Percentiles rank a stretch among this genome's conserved stretches.
Conservation (phyloP, 2,329 filamentous ascomycete genomes). For the Penicillium capsulatum region DNA sequence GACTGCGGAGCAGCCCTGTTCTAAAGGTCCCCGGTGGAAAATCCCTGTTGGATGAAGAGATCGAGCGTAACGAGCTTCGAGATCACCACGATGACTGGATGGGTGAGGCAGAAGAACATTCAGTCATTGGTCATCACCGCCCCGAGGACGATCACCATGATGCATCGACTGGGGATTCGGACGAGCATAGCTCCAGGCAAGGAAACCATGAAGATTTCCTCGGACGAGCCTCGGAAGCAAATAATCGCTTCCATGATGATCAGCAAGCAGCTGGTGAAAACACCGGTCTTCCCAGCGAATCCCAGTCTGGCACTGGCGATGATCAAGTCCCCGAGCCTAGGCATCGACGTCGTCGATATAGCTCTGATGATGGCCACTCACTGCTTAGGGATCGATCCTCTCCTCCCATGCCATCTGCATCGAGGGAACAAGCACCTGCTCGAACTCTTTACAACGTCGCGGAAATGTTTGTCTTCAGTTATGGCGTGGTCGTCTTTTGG, state of each 20-base stretch:
- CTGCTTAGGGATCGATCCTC: constrained; percentile 19
- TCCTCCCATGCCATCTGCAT: constrained; percentile 45
- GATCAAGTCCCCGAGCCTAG: constrained; percentile 11
- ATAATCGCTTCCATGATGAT: constrained; percentile 5
- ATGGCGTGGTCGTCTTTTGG: constrained; percentile 98
- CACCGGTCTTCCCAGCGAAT: not conserved
- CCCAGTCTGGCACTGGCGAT: constrained; percentile 4
- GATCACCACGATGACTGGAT: constrained; percentile 92
- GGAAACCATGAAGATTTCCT: constrained; percentile 14
- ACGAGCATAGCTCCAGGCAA: constrained; percentile 6
- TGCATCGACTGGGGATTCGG: constrained; percentile 11
- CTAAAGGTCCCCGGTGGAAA: constrained; percentile 91
- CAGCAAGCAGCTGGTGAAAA: constrained; percentile 1
- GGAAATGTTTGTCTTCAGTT: constrained; percentile 96
- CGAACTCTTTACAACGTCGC: constrained; percentile 66
- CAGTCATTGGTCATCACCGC: constrained; percentile 35
- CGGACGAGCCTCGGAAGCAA: constrained; percentile 14
- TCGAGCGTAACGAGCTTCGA: constrained; percentile 83
- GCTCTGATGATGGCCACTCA: constrained; percentile 22
- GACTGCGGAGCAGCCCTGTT: constrained; percentile 83
- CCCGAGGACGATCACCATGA: constrained; percentile 28
- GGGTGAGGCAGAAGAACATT: constrained; percentile 56
- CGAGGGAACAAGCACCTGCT: constrained; percentile 49
- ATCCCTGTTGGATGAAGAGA: constrained; percentile 88
- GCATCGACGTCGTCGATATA: constrained; percentile 20